A percentile compares a stretch with the other conserved stretches of the same genome.
These are phyloP conservation scores for Vigna trinervia DNA, from an alignment of 306 rosid genomes.

Conservation along the genomic window DNA sequence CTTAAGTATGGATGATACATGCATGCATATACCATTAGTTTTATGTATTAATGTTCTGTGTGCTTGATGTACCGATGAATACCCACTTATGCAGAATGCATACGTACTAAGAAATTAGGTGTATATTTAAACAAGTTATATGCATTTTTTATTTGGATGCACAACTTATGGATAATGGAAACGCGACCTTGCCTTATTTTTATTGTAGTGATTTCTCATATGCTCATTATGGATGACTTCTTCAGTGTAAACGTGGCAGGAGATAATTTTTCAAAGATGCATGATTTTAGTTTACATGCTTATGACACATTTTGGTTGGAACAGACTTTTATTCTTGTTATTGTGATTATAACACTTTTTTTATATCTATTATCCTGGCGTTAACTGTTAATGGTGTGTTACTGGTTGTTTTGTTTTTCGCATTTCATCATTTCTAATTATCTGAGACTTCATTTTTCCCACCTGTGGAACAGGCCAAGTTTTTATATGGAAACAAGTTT, in stretches of 20 bases:
- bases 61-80: conserved; percentile 22
- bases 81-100: not conserved
- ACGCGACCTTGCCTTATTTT: not conserved
- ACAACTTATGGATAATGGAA: not conserved
- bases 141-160: conserved; percentile 13
- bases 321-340: not conserved
- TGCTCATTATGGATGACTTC: conserved; percentile 10
- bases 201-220: conserved; percentile 3
- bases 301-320: not conserved
- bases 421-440: conserved; percentile 14
- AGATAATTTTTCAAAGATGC: not conserved
- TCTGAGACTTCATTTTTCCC: conserved; percentile 25
- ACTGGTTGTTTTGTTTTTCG: conserved; percentile 3
- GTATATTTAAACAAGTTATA: not conserved
- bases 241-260: not conserved
- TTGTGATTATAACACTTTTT: conserved; percentile 11
- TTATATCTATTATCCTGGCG: conserved; percentile 21
- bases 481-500: conserved; percentile 77
- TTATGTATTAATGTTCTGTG: conserved; percentile 12
- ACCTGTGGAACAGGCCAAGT: conserved; percentile 67
- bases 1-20: not conserved
- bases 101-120: not conserved
- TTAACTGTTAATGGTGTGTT: conserved; percentile 1
- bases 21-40: not conserved
- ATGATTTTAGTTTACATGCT: conserved; percentile 17